Evolutionary conservation across 345 rosid genomes (phyloP), one percentile per base, ranked within the genome.

Genomic region (Punica granatum): DNA sequence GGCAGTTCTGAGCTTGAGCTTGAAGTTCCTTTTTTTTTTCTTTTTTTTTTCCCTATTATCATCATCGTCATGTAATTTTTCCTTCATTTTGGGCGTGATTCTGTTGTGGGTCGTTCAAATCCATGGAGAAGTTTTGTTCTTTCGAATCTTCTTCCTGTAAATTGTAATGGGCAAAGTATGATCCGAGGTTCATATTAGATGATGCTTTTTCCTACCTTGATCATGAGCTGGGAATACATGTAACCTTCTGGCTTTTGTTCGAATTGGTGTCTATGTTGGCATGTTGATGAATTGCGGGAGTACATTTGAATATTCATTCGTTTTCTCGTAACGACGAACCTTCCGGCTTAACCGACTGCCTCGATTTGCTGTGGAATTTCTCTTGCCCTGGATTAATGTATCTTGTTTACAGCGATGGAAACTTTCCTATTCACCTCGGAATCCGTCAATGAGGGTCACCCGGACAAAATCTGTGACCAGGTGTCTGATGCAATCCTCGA

Each of bases 401-500:
- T 56, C 34, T 30, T 11, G 3, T 30, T 54, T 28, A 12, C 61
- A 56, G 61, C 30, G 6, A 56, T 56, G 61, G 61, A 56, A 11
- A 26, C 61, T 33, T 56, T 56, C 33, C 61, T 56, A 28, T 56
- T 56, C 61, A 56, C 61, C 18, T 56, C 61, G 7, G 61, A 56
- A 33, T 56, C 61, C 14, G 61, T 56, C 16, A 56, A 56, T 11
- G 61, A 56, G 61, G 61, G 61, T 11, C 61, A 56, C 61, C 61
- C 61, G 9, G 61, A 56, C 34, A 56, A 56, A 16, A 14, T 56
- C 18, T 56, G 61, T 56, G 61, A 56, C 61, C 61, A 56, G 15
- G 33, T 56, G 18, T 56, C 61, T 1, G 61, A 56, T 30, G 61
- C 61, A 12, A 56, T 56, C 61, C 61, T 56, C 19, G 61, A 56